These are phyloP conservation scores for Hymenoscyphus repandus DNA, from an alignment of 2,329 filamentous ascomycete genomes.

Conservation along the genomic window DNA sequence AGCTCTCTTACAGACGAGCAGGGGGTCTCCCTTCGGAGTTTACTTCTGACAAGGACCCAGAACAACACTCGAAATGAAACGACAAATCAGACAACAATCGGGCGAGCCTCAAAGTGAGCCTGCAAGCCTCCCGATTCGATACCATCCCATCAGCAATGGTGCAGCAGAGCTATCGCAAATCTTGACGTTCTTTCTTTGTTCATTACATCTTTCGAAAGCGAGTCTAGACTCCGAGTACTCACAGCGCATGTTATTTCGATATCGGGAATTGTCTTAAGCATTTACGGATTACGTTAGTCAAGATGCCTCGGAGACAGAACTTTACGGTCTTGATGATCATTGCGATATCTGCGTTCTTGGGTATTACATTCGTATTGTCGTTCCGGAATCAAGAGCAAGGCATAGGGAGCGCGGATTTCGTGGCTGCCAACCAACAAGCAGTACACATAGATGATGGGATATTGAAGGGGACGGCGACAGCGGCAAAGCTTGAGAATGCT, in stretches of 20 bases:
- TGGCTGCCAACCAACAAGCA: slow-evolving; percentile 14
- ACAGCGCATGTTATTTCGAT: not conserved
- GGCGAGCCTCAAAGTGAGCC: no score
- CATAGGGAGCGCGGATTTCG: slow-evolving; percentile 16
- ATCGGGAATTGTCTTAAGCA: no score
- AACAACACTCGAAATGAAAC: not conserved
- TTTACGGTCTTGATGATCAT: slow-evolving; percentile 49
- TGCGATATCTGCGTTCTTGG: slow-evolving; percentile 51
- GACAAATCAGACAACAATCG: no score
- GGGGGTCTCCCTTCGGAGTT: no score
- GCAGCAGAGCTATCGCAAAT: no score
- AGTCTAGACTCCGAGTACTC: no score
- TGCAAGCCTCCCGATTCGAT: no score
- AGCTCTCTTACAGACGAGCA: no score
- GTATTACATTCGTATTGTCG: slow-evolving; percentile 52
- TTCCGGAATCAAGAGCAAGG: slow-evolving; percentile 21
- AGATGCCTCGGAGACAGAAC: slow-evolving; percentile 37
- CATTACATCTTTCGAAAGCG: not conserved
- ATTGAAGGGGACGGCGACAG: slow-evolving; percentile 66
- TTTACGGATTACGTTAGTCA: no score
- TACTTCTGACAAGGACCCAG: not conserved
- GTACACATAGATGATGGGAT: slow-evolving; percentile 40
- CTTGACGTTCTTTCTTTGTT: not conserved
- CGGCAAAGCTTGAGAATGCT: slow-evolving; percentile 76
- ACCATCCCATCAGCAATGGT: no score